Percentiles rank a stretch among this genome's conserved stretches.
Evolutionary conservation across 2,329 filamentous ascomycete genomes (phyloP).

Genomic region (Lasiodiplodia gonubiensis): DNA sequence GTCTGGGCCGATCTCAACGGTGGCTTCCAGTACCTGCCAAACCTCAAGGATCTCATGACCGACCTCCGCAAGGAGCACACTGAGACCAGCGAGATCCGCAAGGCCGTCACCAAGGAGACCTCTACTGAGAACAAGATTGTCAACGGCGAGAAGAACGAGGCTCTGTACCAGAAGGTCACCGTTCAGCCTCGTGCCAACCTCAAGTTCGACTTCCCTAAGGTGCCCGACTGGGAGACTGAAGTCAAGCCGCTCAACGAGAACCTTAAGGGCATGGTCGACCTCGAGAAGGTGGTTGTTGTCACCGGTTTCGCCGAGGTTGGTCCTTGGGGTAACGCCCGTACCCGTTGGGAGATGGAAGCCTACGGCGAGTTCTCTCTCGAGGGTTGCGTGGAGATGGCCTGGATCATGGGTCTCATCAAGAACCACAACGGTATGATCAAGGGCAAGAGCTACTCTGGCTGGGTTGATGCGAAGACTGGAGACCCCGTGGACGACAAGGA

Average conservation of each 20-base stretch:
- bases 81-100: conserved; percentile 91
- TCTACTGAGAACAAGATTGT: conserved; percentile 96
- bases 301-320: conserved; percentile 96
- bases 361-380: conserved; percentile 96
- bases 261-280: conserved; percentile 97
- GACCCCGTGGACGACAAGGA: conserved; percentile 98
- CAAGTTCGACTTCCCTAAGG: conserved; percentile 91
- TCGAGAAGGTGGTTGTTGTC: conserved; percentile 97
- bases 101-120: conserved; percentile 93
- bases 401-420: conserved; percentile 99
- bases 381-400: conserved; percentile 98
- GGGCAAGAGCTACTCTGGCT: conserved; percentile 94
- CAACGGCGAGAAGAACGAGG: conserved; percentile 91
- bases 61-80: conserved; percentile 92
- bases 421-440: conserved; percentile 97
- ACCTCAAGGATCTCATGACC: conserved; percentile 93
- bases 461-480: conserved; percentile 92
- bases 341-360: conserved; percentile 99
- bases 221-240: conserved; percentile 91
- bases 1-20: conserved; percentile 98
- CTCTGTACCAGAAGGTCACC: conserved; percentile 91
- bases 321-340: conserved; percentile 98
- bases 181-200: conserved; percentile 96
- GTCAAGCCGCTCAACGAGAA: conserved; percentile 85
- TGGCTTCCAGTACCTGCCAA: conserved; percentile 94